Evolutionary conservation across 169 alveolate genomes (phyloP).

Genomic region (Plasmodium sp.): DNA sequence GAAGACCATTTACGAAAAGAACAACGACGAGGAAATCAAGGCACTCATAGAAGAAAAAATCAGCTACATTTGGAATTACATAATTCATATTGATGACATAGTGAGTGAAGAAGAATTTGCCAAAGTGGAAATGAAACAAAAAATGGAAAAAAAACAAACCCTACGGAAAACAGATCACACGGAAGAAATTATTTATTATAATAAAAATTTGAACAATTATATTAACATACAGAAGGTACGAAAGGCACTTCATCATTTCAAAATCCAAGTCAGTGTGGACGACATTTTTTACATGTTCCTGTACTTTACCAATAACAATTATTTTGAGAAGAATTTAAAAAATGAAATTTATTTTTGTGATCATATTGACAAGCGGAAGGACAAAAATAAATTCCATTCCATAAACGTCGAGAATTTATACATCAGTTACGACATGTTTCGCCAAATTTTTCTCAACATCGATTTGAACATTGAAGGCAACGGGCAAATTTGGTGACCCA

Average conservation of each 20-base stretch:
- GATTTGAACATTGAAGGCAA: constrained; percentile 63
- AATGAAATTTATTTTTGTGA: constrained; percentile 32
- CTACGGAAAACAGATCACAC: constrained; percentile 9
- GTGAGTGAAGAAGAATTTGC: constrained; percentile 46
- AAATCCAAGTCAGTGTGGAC: constrained; percentile 43
- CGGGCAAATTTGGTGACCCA: constrained; percentile 30
- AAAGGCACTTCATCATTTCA: constrained; percentile 50
- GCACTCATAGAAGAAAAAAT: constrained; percentile 46
- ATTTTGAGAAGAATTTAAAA: constrained; percentile 14
- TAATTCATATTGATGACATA: constrained; percentile 49
- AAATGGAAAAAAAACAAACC: constrained; percentile 36
- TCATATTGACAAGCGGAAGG: constrained; percentile 30
- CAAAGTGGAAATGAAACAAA: constrained; percentile 59
- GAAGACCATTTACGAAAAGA: constrained; percentile 63
- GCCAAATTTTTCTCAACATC: constrained; percentile 38
- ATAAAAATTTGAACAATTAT: constrained; percentile 44
- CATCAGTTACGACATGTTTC: constrained; percentile 56
- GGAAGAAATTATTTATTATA: constrained; percentile 63
- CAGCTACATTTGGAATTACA: constrained; percentile 55
- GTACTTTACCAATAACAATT: constrained; percentile 43
- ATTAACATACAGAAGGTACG: constrained; percentile 48
- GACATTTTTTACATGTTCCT: constrained; percentile 59
- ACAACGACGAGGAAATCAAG: constrained; percentile 9
- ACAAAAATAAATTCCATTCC: constrained; percentile 6
- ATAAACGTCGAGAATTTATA: constrained; percentile 40